phyloP scores from a whole-genome alignment of 2,329 filamentous ascomycete genomes.

The Thielaviopsis euricoi region DNA sequence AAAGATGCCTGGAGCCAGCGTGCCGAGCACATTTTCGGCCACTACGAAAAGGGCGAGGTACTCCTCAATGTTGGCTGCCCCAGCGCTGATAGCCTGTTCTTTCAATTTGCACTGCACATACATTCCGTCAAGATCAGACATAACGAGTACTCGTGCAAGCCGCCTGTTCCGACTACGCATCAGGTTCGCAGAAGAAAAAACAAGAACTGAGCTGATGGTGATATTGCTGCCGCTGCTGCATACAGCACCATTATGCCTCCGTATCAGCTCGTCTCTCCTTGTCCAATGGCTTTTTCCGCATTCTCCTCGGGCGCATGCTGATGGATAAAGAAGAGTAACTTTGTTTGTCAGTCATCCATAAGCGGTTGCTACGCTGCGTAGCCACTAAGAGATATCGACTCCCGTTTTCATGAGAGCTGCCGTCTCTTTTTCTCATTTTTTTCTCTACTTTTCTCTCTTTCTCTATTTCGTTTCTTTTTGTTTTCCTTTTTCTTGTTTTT shows the following conservation, averaged over 20 bases:
- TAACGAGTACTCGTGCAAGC: not conserved
- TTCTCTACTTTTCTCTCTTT: not conserved
- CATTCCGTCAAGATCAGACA: not conserved
- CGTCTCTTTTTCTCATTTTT: not conserved
- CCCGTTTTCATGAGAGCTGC: not conserved
- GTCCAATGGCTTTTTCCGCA: too few species aligned
- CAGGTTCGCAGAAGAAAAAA: not conserved
- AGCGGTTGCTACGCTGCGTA: too few species aligned
- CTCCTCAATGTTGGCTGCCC: not conserved
- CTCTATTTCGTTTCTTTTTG: not conserved
- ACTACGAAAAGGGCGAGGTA: constrained; percentile 42
- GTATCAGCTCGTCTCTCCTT: too few species aligned
- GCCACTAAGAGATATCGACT: not conserved
- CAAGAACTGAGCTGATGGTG: not conserved
- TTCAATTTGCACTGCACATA: not conserved
- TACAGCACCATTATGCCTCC: too few species aligned
- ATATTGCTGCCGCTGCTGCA: not conserved
- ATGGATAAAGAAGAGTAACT: too few species aligned
- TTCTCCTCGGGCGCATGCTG: too few species aligned
- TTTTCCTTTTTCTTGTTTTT: not conserved
- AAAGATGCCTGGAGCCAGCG: constrained; percentile 56
- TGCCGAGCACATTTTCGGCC: constrained; percentile 76
- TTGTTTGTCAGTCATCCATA: too few species aligned
- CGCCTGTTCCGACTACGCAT: constrained; percentile 3
- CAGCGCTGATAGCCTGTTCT: not conserved